Evolutionary conservation across 2,329 filamentous ascomycete species (phyloP).

Genomic region (Xylariomycetidae sp.): DNA sequence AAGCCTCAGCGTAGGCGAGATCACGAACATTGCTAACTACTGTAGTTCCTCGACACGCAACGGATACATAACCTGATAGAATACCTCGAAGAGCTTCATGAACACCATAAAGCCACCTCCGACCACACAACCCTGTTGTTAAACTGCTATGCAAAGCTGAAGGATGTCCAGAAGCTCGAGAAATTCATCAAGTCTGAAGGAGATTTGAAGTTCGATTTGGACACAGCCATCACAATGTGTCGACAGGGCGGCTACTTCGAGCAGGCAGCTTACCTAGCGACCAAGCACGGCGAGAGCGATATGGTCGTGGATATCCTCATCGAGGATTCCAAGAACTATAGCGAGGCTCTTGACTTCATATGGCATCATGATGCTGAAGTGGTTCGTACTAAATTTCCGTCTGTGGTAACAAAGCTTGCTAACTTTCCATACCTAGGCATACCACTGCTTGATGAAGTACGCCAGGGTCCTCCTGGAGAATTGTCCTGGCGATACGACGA

Average conservation of each 20-base stretch:
- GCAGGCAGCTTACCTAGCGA: conserved; percentile 90
- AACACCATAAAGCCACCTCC: conserved; percentile 85
- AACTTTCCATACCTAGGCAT: conserved; percentile 58
- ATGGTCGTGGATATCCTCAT: conserved; percentile 93
- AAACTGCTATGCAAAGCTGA: conserved; percentile 97
- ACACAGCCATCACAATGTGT: conserved; percentile 96
- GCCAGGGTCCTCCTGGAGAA: conserved; percentile 85
- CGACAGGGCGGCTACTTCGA: conserved; percentile 95
- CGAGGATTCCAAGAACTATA: conserved; percentile 88
- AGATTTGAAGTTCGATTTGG: conserved; percentile 91
- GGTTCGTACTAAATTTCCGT: conserved; percentile 40
- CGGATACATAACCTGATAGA: conserved; percentile 95
- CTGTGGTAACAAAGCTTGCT: not conserved
- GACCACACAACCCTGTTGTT: conserved; percentile 92
- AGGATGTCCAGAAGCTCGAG: conserved; percentile 93
- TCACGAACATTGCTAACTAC: conserved; percentile 14
- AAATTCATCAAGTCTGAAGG: conserved; percentile 94
- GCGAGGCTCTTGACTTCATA: conserved; percentile 84
- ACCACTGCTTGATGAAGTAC: conserved; percentile 89
- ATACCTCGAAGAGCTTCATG: conserved; percentile 92
- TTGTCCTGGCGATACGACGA: conserved; percentile 74
- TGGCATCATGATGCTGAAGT: conserved; percentile 76
- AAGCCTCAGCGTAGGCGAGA: conserved; percentile 6
- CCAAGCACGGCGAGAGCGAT: conserved; percentile 89
- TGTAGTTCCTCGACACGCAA: conserved; percentile 87